Evolutionary conservation across 2,329 filamentous ascomycete species (phyloP), one percentile per base, ranked within the genome.

Genomic region (Ophioceras dolichostomum): DNA sequence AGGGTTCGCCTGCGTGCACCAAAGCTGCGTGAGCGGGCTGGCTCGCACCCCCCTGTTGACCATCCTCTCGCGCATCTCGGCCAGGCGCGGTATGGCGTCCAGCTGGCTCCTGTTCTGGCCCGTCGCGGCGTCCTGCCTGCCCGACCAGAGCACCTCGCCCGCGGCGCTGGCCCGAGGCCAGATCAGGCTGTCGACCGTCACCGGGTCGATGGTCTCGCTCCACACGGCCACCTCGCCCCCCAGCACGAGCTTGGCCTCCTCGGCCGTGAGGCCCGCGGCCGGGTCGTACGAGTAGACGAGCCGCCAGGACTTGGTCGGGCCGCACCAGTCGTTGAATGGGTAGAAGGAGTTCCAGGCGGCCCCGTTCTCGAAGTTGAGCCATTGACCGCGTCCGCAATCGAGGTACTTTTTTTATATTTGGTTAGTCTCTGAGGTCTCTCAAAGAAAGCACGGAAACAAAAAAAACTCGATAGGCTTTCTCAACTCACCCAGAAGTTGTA

Each of bases 141-240:
- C 84, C 29, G 76, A 83, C 86, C 86, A 94, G 33, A 89, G 66
- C 1, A 88, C 76, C 60, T 93, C 86, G 19, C 72, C 83, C 1
- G 79, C 82, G 0, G 83, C 84, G 36, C 70, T 72, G 2, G 74
- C 76, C 5, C 86, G 69, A 7, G 86, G 85, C 86, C 85, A 94
- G 8, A 89, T 60, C 56, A 83, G 75, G 26, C 63, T 62, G 59
- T 94, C 84, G 12, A 94, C 55, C 53, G 79, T 87, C n/a, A 75
- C 61, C 3, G 73, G 60, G 56, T 94, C 87, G 43, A 72, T 68
- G n/a, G 79, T 80, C 61, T 94, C 87, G 44, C 71, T 73, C 85
- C 85, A 94, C 40, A 86, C 72, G 39, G 83, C 81, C 13, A 80
- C 75, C 61, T 94, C 87, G 19, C 85, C 87, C 32, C 87, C 87